A percentile compares a stretch with the other conserved stretches of the same genome.
Conservation (phyloP, 805 yeast genomes). For the Pichia pseudocactophila region DNA sequence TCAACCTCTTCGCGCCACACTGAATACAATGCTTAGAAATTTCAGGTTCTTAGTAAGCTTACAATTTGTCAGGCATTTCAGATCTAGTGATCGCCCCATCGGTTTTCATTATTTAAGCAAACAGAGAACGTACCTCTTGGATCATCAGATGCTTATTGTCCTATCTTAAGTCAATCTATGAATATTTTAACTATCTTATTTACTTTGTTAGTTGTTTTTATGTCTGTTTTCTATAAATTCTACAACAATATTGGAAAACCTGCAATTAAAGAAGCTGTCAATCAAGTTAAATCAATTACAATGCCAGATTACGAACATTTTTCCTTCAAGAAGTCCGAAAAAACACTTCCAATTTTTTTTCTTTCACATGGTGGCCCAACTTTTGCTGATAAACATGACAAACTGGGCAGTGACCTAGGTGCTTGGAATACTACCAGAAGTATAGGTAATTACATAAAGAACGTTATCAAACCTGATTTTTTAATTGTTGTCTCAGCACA, state of each 20-base stretch:
- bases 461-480: conserved; percentile 50
- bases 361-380: conserved; percentile 83
- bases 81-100: no score
- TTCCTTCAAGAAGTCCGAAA: conserved; percentile 15
- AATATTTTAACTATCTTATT: conserved; percentile 2
- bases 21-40: no score
- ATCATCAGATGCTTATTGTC: no score
- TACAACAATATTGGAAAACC: conserved; percentile 3
- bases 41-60: no score
- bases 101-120: no score
- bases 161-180: neutral
- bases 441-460: conserved; percentile 44
- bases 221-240: conserved; percentile 14
- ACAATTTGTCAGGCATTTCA: no score
- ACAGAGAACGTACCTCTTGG: no score
- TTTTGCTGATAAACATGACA: conserved; percentile 49
- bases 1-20: no score
- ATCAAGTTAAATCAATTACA: conserved; percentile 9
- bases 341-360: conserved; percentile 48
- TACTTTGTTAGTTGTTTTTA: conserved; percentile 10
- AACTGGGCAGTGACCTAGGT: conserved; percentile 43
- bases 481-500: conserved; percentile 67
- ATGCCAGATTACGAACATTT: conserved; percentile 15
- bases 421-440: conserved; percentile 45
- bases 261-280: conserved; percentile 1